Evolutionary conservation across 2,329 filamentous ascomycete species (phyloP).

Genomic region (Harringtonia aguacate): DNA sequence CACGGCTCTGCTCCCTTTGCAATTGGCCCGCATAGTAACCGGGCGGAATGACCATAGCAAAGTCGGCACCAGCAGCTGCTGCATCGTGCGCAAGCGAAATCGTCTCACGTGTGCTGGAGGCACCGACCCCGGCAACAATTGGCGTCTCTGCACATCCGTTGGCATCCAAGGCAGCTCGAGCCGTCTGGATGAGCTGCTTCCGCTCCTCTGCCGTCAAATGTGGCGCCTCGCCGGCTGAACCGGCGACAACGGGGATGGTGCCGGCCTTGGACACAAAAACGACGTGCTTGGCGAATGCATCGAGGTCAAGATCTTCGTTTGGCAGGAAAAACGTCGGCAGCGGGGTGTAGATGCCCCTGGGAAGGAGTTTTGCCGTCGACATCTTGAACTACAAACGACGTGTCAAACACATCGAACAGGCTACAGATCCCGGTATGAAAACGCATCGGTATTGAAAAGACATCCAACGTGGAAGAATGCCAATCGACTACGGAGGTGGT

Average conservation of each 20-base stretch:
- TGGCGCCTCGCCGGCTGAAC: constrained; percentile 7
- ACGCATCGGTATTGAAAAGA: too few relatives aligned
- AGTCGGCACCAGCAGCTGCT: constrained; percentile 24
- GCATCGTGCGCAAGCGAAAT: constrained; percentile 26
- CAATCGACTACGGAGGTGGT: too few relatives aligned
- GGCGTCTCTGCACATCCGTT: constrained; percentile 24
- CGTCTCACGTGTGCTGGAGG: constrained; percentile 22
- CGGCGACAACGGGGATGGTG: constrained; percentile 7
- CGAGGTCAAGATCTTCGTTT: constrained; percentile 6
- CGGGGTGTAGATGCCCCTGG: constrained; percentile 9
- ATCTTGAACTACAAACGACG: too few relatives aligned
- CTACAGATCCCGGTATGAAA: too few relatives aligned
- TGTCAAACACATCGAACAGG: too few relatives aligned
- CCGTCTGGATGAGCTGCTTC: constrained; percentile 1
- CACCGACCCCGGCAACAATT: constrained; percentile 33
- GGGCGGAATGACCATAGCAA: constrained; percentile 25
- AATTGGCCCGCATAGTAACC: constrained; percentile 28
- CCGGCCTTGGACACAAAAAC: constrained; percentile 6
- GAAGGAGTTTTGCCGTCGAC: too few relatives aligned
- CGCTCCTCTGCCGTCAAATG: constrained; percentile 9
- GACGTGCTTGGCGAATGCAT: constrained; percentile 5
- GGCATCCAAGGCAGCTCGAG: constrained; percentile 1
- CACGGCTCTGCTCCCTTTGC: constrained; percentile 12
- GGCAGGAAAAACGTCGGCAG: constrained; percentile 8
- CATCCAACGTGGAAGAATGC: too few relatives aligned